A percentile compares a stretch with the other conserved stretches of the same genome.
phyloP scores from a whole-genome alignment of 1,284 basidiomycete genomes.

The Tilletia caries region DNA sequence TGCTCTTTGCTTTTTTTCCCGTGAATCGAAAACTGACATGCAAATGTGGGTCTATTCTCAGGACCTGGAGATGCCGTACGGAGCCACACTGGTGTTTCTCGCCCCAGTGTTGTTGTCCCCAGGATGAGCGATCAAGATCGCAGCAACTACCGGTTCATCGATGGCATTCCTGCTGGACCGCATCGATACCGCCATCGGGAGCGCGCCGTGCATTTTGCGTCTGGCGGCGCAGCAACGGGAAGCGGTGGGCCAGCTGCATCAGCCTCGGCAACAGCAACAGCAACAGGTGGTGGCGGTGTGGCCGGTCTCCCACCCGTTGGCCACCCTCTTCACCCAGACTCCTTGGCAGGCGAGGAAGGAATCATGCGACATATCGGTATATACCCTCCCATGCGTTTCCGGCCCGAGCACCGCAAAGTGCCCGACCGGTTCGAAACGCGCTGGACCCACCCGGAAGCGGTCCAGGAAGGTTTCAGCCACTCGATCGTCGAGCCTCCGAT shows the following conservation, averaged over 20 bases:
- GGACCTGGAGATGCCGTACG: too few relatives aligned
- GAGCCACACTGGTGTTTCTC: too few relatives aligned
- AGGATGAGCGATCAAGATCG: too few relatives aligned
- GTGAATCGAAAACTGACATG: too few relatives aligned
- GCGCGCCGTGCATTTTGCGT: not conserved
- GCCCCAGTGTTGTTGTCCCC: too few relatives aligned
- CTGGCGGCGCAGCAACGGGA: not conserved
- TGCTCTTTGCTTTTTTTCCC: too few relatives aligned
- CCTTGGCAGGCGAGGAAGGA: not conserved
- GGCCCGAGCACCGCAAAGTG: conserved; percentile 19
- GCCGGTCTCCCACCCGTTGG: too few relatives aligned
- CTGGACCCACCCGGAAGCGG: conserved; percentile 36
- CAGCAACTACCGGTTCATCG: not conserved
- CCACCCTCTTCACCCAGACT: too few relatives aligned
- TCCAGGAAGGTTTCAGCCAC: conserved; percentile 28
- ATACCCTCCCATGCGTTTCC: not conserved
- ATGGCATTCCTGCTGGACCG: not conserved
- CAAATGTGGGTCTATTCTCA: too few relatives aligned
- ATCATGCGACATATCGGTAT: not conserved
- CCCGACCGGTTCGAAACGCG: conserved; percentile 29
- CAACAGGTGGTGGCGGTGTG: too few relatives aligned
- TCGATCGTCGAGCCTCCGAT: conserved; percentile 45
- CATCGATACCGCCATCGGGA: conserved; percentile 10
- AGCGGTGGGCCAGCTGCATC: not conserved
- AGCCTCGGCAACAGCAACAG: too few relatives aligned